Evolutionary conservation across 495 filamentous ascomycete species (phyloP), one percentile per base, ranked within the genome.

Genomic region (Aspergillus olivimuriae): DNA sequence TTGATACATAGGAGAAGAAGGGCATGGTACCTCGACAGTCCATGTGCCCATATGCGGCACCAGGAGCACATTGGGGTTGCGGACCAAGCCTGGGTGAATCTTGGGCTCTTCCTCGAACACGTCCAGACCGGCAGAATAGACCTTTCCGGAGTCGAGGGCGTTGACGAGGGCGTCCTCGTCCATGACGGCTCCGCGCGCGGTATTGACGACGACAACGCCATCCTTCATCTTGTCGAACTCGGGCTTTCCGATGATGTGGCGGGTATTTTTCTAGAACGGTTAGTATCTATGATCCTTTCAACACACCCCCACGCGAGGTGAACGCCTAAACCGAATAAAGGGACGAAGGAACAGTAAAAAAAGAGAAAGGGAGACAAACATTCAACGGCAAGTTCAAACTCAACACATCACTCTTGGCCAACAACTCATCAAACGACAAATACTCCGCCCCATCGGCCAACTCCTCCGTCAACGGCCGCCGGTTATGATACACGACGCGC

Each of bases 311-410:
- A 24, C n/a, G n/a, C n/a, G n/a, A n/a, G n/a, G n/a, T n/a, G n/a
- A n/a, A n/a, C n/a, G n/a, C n/a, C n/a, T n/a, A n/a, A n/a, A n/a
- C n/a, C n/a, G n/a, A n/a, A n/a, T n/a, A n/a, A n/a, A n/a, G n/a
- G n/a, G n/a, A n/a, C n/a, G 17, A 0, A 11, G 6, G 14, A 18
- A 2, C 12, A 8, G 18, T 23, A 7, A 24, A 23, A 51, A 18
- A 46, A 46, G 39, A 30, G 7, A 6, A n/a, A n/a, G n/a, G 15
- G 16, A 11, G 36, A 69, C 75, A 68, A 52, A 86, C 82, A 63
- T 87, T 88, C 57, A 88, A 64, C 10, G 84, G 84, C 50, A 87
- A 57, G 57, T 89, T 88, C 69, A 90, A 58, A 58, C 82, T 86
- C 35, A 90, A 58, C 23, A 89, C 83, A 65, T 90, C 86, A 57